Evolutionary conservation across 108 stramenopile species (phyloP).

Genomic region (Halocafeteria seosinensis): DNA sequence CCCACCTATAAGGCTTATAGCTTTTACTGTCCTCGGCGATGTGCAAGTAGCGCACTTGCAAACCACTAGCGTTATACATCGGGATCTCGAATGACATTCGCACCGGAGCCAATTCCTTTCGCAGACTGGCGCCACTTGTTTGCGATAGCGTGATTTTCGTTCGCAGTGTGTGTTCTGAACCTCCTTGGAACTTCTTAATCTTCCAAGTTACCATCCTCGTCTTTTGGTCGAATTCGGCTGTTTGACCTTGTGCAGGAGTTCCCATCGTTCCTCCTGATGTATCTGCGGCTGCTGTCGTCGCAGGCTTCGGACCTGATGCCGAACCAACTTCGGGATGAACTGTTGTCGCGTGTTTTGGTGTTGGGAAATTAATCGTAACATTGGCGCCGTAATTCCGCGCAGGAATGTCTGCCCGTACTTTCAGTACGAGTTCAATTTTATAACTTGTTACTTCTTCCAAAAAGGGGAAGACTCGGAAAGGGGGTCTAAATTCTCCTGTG

Average conservation of each 20-base stretch:
- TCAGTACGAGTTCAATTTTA: conserved; percentile 60
- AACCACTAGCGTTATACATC: conserved; percentile 94
- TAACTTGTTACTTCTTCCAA: conserved; percentile 75
- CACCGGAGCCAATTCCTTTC: conserved; percentile 85
- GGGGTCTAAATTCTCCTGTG: conserved; percentile 82
- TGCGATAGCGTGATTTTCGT: conserved; percentile 56
- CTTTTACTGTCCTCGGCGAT: conserved; percentile 81
- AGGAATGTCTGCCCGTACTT: conserved; percentile 86
- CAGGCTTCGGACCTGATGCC: not conserved
- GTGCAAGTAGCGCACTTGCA: conserved; percentile 87
- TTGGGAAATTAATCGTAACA: conserved; percentile 62
- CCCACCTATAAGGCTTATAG: conserved; percentile 98
- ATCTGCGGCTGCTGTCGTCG: not conserved
- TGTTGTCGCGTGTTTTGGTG: conserved; percentile 52
- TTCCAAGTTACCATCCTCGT: conserved; percentile 76
- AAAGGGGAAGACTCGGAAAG: conserved; percentile 83
- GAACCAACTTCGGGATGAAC: conserved; percentile 21
- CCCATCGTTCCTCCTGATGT: not conserved
- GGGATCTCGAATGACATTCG: conserved; percentile 94
- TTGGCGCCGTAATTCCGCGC: conserved; percentile 85
- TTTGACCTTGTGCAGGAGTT: conserved; percentile 16
- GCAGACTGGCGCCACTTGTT: conserved; percentile 54
- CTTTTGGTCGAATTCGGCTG: conserved; percentile 55
- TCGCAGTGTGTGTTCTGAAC: conserved; percentile 72
- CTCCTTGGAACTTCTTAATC: conserved; percentile 89